Base-by-base conservation (phyloP, 805 yeast genomes). In the Nakazawaea wickerhamii region DNA sequence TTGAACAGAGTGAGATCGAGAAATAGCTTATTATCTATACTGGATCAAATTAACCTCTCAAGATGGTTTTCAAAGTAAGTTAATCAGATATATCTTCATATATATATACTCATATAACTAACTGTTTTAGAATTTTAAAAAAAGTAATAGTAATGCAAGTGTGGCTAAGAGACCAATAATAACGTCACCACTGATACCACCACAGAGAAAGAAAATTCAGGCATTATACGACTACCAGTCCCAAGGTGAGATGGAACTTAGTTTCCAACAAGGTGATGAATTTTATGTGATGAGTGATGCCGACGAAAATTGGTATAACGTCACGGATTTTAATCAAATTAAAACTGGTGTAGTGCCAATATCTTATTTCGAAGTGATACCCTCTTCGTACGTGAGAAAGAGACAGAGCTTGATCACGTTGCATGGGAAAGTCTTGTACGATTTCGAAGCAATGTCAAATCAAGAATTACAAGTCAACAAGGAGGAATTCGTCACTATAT, bases 301-400 rank as follows among this genome's bases (percentile, higher is more conserved):
- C 42, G 69, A 75, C 43, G 82, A 79, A 50, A 75, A 70, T 32
- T 89, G 95, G 90, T 87, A 79, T 55, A 89, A 87, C 55, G 97
- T 95, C 2, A 78, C 81, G 40, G 89, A 91, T 58, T 97, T 98
- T 11, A 75, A 84, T 36, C 78, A 84, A 26, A 11, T 38, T 32
- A 77, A 82, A 21, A 71, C 76, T 39, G 99, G 99, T 1, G 76
- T 85, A 75, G 98, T 93, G 1, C 98, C 98, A 4, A 79, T 79
- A 32, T 67, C 80, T 9, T 82, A 82, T 59, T 93, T 91, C 61
- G 95, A 89, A 63, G 81, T 79, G 14, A 79, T 90, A 51, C 79
- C 76, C 46, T 71, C 79, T 49, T 71, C 82, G 2, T 64, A 61
- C 13, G 42, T 50, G 7, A 45, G 50, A 20, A 38, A 38, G 32